These are phyloP conservation scores for Fusarium sublunatum DNA, from an alignment of 2,329 filamentous ascomycete species.

Conservation along the genomic window DNA sequence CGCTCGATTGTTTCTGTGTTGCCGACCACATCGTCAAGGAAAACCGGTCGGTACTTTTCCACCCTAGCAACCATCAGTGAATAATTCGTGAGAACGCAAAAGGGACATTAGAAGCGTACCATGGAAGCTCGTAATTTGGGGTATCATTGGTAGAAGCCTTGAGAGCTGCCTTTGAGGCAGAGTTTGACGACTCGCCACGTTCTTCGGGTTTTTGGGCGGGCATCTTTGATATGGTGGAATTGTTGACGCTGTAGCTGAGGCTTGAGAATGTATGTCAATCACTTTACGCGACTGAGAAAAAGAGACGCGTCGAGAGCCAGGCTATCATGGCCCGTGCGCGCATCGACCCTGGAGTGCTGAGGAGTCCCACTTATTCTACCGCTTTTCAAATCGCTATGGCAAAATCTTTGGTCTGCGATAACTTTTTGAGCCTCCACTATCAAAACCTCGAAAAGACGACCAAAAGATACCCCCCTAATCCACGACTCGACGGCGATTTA, in stretches of 20 bases:
- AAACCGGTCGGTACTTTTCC: slow-evolving; percentile 95
- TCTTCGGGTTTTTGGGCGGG: slow-evolving; percentile 62
- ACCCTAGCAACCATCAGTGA: slow-evolving; percentile 72
- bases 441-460: slow-evolving; percentile 7
- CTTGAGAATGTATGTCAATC: slow-evolving; percentile 40
- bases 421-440: slow-evolving; percentile 41
- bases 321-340: slow-evolving; percentile 49
- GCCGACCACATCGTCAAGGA: slow-evolving; percentile 95
- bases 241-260: slow-evolving; percentile 32
- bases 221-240: slow-evolving; percentile 53
- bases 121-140: slow-evolving; percentile 79
- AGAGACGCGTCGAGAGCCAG: slow-evolving; percentile 50
- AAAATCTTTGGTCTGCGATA: slow-evolving; percentile 43
- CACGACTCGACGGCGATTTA: slow-evolving; percentile 3
- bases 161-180: slow-evolving; percentile 67
- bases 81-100: slow-evolving; percentile 2
- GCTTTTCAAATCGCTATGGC: slow-evolving; percentile 42
- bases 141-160: slow-evolving; percentile 62
- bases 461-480: slow-evolving; percentile 24
- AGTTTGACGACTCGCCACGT: slow-evolving; percentile 70
- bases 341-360: background rate
- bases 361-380: slow-evolving; percentile 43
- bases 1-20: slow-evolving; percentile 98
- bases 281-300: slow-evolving; percentile 53
- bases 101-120: slow-evolving; percentile 60